phyloP scores from a whole-genome alignment of 164 flowering plant genomes.

The Magnolia kwangsiensis region DNA sequence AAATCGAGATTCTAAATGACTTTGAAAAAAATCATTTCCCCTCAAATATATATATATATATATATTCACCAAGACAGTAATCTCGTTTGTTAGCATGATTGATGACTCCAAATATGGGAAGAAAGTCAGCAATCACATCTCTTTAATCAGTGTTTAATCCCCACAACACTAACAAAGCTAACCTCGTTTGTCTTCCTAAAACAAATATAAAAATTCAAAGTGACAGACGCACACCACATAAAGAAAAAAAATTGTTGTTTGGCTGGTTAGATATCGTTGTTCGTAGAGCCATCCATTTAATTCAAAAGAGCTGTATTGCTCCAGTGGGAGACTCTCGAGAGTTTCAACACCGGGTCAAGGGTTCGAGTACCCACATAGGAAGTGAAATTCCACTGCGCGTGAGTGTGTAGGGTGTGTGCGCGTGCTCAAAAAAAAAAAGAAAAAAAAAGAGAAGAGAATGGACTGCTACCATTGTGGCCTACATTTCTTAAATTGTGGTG shows the following conservation, averaged over 20 bases:
- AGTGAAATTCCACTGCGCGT: too few relatives aligned
- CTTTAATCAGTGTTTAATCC: constrained; percentile 2
- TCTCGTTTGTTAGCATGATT: background rate
- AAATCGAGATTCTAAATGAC: background rate
- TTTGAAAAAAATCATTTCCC: background rate
- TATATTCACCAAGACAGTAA: background rate
- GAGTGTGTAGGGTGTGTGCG: too few relatives aligned
- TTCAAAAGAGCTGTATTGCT: background rate
- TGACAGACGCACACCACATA: background rate
- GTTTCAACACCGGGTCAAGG: too few relatives aligned
- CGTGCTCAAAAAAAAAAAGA: too few relatives aligned
- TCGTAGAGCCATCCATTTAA: background rate
- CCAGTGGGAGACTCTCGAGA: too few relatives aligned
- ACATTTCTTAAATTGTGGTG: too few relatives aligned
- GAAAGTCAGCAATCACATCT: constrained; percentile 5
- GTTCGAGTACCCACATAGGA: too few relatives aligned
- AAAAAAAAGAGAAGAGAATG: too few relatives aligned
- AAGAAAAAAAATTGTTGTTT: background rate
- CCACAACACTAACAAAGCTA: background rate
- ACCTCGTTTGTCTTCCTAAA: background rate
- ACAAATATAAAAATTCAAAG: too few relatives aligned
- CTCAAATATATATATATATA: background rate
- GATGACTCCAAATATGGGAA: background rate
- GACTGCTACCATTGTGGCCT: background rate
- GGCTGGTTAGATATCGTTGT: constrained; percentile 2